phyloP scores from a whole-genome alignment of 2,329 filamentous ascomycete species.

The Colletotrichum navitas region DNA sequence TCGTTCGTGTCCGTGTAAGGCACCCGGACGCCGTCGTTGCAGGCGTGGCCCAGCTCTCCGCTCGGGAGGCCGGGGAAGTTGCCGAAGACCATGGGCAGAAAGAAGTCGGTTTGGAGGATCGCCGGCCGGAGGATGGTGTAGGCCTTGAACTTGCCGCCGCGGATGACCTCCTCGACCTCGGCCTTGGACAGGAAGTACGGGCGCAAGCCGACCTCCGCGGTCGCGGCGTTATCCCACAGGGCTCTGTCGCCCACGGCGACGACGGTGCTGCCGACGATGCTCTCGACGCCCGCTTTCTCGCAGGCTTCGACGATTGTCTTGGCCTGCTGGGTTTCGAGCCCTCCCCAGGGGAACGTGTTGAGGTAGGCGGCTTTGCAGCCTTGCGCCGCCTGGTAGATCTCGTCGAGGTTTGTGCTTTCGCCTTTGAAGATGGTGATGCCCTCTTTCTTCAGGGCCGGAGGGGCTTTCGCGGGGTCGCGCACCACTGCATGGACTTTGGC shows the following conservation, averaged over 20 bases:
- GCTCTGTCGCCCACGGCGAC: constrained; percentile 41
- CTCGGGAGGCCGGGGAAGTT: constrained; percentile 50
- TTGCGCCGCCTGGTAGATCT: constrained; percentile 48
- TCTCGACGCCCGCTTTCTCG: constrained; percentile 50
- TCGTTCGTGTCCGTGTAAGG: constrained; percentile 49
- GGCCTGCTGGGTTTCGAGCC: constrained; percentile 49
- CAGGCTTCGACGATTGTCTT: constrained; percentile 49
- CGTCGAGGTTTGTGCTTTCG: constrained; percentile 51
- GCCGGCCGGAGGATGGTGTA: constrained; percentile 53
- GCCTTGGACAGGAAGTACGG: constrained; percentile 55
- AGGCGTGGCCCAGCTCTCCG: constrained; percentile 48
- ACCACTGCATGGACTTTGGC: constrained; percentile 53
- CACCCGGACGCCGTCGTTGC: constrained; percentile 44
- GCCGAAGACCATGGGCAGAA: constrained; percentile 40
- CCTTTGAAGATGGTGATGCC: constrained; percentile 53
- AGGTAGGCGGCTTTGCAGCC: constrained; percentile 52
- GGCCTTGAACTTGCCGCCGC: constrained; percentile 45
- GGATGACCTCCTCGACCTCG: constrained; percentile 51
- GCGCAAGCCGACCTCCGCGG: constrained; percentile 39
- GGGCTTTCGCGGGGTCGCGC: constrained; percentile 50
- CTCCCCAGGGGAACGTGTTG: constrained; percentile 47
- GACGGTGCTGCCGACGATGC: constrained; percentile 47
- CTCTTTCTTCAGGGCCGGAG: constrained; percentile 44
- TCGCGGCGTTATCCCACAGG: constrained; percentile 45
- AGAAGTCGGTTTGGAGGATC: constrained; percentile 48